Conservation (phyloP, 176 grass and related monocot species). For the Bolboschoenus planiculmis region DNA sequence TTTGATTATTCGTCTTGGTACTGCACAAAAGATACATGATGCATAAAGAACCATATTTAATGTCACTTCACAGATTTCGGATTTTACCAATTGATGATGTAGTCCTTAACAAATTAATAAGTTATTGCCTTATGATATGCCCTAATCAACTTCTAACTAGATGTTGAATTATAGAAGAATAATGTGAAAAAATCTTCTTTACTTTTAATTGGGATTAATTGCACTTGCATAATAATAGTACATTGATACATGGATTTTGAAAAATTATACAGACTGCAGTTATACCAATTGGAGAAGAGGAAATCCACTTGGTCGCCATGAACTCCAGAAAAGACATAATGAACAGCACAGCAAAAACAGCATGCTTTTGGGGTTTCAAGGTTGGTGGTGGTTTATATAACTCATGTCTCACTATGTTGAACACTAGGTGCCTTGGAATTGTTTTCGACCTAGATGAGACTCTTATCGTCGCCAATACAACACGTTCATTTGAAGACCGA, state of each 20-base stretch:
- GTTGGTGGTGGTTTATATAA: constrained; percentile 58
- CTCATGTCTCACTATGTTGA: constrained; percentile 87
- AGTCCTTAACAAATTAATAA: neutral
- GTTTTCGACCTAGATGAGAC: constrained; percentile 99
- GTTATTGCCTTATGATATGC: neutral
- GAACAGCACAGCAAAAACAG: constrained; percentile 22
- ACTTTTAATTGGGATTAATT: neutral
- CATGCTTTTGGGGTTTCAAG: constrained; percentile 96
- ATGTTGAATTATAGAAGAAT: constrained; percentile 7
- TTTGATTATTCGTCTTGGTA: neutral
- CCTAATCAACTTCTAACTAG: neutral
- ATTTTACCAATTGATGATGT: neutral
- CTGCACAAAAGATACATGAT: neutral
- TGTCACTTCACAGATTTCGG: neutral
- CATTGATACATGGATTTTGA: neutral
- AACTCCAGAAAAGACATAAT: constrained; percentile 49
- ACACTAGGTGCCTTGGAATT: constrained; percentile 79
- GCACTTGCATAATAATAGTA: neutral
- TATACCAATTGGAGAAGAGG: constrained; percentile 63
- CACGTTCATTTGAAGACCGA: constrained; percentile 83
- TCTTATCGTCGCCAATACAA: constrained; percentile 84
- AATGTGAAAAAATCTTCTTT: neutral
- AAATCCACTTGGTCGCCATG: constrained; percentile 98
- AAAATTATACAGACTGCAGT: constrained; percentile 65
- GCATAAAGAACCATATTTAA: neutral